Evolutionary conservation across 768 basidiomycete species (phyloP).

Genomic region (Myochromella boudieri): DNA sequence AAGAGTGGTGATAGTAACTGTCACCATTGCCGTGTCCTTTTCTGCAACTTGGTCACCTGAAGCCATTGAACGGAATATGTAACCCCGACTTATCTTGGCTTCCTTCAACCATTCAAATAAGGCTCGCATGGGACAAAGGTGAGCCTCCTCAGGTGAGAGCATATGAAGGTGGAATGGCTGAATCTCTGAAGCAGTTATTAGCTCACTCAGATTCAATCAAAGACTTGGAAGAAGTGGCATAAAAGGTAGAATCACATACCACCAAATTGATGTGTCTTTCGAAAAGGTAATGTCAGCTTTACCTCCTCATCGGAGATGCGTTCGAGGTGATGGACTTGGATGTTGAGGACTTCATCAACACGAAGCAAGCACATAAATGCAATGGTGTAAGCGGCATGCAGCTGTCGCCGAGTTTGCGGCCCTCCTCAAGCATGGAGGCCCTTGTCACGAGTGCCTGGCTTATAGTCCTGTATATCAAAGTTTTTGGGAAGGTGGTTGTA

Average conservation of each 20-base stretch:
- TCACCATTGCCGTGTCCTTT: slow-evolving; percentile 24
- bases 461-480: slow-evolving; percentile 18
- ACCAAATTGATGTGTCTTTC: slow-evolving; percentile 29
- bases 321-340: slow-evolving; percentile 26
- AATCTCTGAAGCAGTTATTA: slow-evolving; percentile 29
- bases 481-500: slow-evolving; percentile 22
- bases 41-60: slow-evolving; percentile 25
- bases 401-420: slow-evolving; percentile 20
- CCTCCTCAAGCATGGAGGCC: slow-evolving; percentile 29
- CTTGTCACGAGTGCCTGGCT: slow-evolving; percentile 11
- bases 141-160: slow-evolving; percentile 22
- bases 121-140: slow-evolving; percentile 35
- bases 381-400: slow-evolving; percentile 30
- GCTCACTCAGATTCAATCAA: too few species aligned
- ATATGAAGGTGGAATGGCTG: slow-evolving; percentile 27
- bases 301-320: slow-evolving; percentile 4
- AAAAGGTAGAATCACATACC: slow-evolving; percentile 12
- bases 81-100: slow-evolving; percentile 24
- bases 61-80: slow-evolving; percentile 32
- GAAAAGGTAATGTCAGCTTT: slow-evolving; percentile 24
- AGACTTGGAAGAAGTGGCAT: not conserved
- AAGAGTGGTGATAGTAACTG: too few species aligned
- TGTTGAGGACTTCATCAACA: slow-evolving; percentile 34
- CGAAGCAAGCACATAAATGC: slow-evolving; percentile 33
- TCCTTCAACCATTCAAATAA: slow-evolving; percentile 27